These are phyloP conservation scores for Stachybotrys chartarum DNA, from an alignment of 2,329 filamentous ascomycete genomes.

Conservation along the genomic window DNA sequence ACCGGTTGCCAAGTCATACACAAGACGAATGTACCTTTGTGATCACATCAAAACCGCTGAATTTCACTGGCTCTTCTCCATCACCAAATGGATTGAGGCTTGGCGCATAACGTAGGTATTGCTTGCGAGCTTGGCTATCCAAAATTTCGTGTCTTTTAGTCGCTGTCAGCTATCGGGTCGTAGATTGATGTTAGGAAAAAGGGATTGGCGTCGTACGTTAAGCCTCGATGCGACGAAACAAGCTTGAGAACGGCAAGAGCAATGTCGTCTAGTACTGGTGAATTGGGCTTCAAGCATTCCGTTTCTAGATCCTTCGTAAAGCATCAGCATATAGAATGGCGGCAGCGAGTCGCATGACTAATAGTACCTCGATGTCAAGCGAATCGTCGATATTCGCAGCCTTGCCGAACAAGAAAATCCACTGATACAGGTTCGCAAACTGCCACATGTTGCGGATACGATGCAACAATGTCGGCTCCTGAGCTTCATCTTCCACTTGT, in stretches of 20 bases:
- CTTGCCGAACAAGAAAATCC: conserved; percentile 84
- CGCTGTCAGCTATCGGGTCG: conserved; percentile 3
- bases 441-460: conserved; percentile 88
- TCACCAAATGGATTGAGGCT: conserved; percentile 77
- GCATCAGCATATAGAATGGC: conserved; percentile 2
- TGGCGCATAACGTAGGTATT: conserved; percentile 78
- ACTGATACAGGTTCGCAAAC: conserved; percentile 90
- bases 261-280: conserved; percentile 69
- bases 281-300: conserved; percentile 77
- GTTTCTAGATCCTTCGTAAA: conserved; percentile 68
- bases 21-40: conserved; percentile 52
- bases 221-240: conserved; percentile 84
- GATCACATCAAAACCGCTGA: conserved; percentile 74
- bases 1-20: background rate
- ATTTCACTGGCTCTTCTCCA: conserved; percentile 64
- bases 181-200: background rate
- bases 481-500: conserved; percentile 7
- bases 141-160: conserved; percentile 37
- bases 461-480: conserved; percentile 33
- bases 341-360: background rate
- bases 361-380: conserved; percentile 76
- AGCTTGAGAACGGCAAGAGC: conserved; percentile 85
- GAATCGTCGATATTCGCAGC: conserved; percentile 84
- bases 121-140: conserved; percentile 85
- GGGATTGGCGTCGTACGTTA: conserved; percentile 59